Percentiles rank a stretch among this genome's conserved stretches.
phyloP scores from a whole-genome alignment of 2,329 filamentous ascomycete genomes.

The Penicillium sp. region DNA sequence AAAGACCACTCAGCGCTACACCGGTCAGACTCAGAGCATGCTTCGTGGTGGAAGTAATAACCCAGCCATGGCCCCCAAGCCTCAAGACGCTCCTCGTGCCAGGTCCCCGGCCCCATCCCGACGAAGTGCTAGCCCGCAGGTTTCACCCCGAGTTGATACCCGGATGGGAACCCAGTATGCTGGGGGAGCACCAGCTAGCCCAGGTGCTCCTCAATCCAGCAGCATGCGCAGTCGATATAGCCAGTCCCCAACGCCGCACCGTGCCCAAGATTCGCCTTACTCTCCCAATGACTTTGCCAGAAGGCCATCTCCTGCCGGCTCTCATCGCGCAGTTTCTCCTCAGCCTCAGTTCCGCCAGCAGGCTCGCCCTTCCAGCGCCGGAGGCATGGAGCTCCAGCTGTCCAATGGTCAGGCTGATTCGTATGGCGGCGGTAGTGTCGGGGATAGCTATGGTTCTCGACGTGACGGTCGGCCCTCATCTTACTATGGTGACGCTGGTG shows the following conservation, averaged over 20 bases:
- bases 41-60: constrained; percentile 52
- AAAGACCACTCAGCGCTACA: constrained; percentile 85
- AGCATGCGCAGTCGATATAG: constrained; percentile 41
- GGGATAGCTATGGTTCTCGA: constrained; percentile 34
- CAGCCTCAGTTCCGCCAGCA: constrained; percentile 52
- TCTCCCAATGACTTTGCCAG: constrained; percentile 45
- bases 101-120: constrained; percentile 64
- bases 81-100: constrained; percentile 46
- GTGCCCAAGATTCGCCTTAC: constrained; percentile 39
- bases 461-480: constrained; percentile 51
- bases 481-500: constrained; percentile 48
- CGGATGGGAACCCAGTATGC: constrained; percentile 41
- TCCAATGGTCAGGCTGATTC: constrained; percentile 54
- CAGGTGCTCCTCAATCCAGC: constrained; percentile 46
- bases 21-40: constrained; percentile 76
- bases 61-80: constrained; percentile 54
- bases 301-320: constrained; percentile 37
- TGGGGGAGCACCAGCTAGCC: constrained; percentile 39
- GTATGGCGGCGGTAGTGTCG: constrained; percentile 47
- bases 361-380: constrained; percentile 49
- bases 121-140: constrained; percentile 44
- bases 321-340: constrained; percentile 50
- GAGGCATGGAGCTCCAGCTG: constrained; percentile 67
- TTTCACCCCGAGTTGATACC: constrained; percentile 31
- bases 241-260: constrained; percentile 37